Conservation (phyloP, 768 basidiomycete species). For the Pulveroboletus sp. region DNA sequence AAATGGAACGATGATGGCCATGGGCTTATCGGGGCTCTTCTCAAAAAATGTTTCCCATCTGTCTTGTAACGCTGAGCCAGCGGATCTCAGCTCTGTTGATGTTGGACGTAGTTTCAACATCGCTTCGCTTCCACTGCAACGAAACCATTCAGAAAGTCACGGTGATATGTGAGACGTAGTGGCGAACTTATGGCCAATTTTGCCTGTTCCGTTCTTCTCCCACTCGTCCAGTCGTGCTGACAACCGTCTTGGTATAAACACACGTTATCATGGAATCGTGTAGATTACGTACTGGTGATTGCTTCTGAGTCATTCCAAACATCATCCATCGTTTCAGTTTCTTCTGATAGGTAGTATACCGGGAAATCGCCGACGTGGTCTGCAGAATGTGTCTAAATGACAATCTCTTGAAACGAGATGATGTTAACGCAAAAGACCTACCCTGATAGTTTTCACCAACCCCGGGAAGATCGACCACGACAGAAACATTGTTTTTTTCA, state of each 20-base stretch:
- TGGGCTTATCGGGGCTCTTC: constrained; percentile 52
- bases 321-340: constrained; percentile 47
- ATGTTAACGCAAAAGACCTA: constrained; percentile 7
- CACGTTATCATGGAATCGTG: constrained; percentile 4
- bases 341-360: constrained; percentile 33
- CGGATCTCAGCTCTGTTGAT: constrained; percentile 44
- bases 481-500: constrained; percentile 41
- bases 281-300: constrained; percentile 35
- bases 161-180: background rate
- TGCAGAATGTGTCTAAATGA: constrained; percentile 4
- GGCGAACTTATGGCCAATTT: constrained; percentile 54
- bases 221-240: constrained; percentile 33
- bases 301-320: constrained; percentile 39
- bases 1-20: constrained; percentile 40
- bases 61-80: constrained; percentile 43
- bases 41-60: constrained; percentile 54
- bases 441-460: constrained; percentile 73
- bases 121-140: constrained; percentile 49
- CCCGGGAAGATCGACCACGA: constrained; percentile 65
- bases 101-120: constrained; percentile 55
- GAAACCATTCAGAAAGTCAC: background rate
- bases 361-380: constrained; percentile 28
- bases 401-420: background rate
- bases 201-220: constrained; percentile 39
- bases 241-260: background rate